Evolutionary conservation across 495 filamentous ascomycete species (phyloP).

Genomic region (Penicillium flavigenum): DNA sequence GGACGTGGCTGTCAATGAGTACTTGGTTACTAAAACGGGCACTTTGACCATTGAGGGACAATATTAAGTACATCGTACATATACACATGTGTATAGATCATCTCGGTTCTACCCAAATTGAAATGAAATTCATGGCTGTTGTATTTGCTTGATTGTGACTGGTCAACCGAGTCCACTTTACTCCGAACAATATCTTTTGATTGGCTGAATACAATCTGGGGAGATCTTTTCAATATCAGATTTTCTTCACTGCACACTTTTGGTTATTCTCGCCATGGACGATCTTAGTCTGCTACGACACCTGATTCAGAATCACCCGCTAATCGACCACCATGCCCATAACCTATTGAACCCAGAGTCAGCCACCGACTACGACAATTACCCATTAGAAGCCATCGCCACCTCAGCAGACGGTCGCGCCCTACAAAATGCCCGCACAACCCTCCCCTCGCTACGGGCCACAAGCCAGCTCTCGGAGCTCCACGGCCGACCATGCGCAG

Average conservation of each 20-base stretch:
- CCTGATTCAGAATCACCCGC: slow-evolving; percentile 63
- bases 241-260: background rate
- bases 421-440: slow-evolving; percentile 55
- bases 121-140: background rate
- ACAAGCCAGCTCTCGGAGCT: slow-evolving; percentile 64
- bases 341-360: slow-evolving; percentile 57
- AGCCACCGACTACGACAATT: slow-evolving; percentile 34
- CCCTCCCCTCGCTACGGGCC: slow-evolving; percentile 69
- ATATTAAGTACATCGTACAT: slow-evolving; percentile 30
- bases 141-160: background rate
- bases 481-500: slow-evolving; percentile 54
- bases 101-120: background rate
- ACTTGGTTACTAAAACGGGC: slow-evolving; percentile 70
- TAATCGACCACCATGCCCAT: slow-evolving; percentile 90
- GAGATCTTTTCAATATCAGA: slow-evolving; percentile 1
- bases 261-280: slow-evolving; percentile 26
- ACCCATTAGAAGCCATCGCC: slow-evolving; percentile 59
- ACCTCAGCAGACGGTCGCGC: slow-evolving; percentile 73
- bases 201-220: background rate
- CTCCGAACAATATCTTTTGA: background rate
- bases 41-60: slow-evolving; percentile 63
- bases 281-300: slow-evolving; percentile 37
- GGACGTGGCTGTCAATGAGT: slow-evolving; percentile 68
- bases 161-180: background rate
- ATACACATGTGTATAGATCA: background rate